These are phyloP conservation scores for Digitaria exilis DNA, from an alignment of 202 grass and related monocot genomes.

Conservation along the genomic window DNA sequence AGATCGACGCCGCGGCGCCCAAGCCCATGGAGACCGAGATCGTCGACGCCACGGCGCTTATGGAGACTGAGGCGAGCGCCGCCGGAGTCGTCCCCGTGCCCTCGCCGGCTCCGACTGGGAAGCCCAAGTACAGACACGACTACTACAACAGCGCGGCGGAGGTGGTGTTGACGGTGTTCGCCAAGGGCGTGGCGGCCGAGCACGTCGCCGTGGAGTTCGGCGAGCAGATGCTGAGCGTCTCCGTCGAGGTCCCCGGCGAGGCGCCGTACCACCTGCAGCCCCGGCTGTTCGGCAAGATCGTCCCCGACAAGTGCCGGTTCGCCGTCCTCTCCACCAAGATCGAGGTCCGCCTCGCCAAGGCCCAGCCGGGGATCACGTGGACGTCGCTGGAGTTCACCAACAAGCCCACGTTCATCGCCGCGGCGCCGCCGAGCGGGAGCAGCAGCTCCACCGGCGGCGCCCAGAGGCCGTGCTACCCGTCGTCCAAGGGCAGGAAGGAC, in stretches of 20 bases:
- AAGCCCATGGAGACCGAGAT: not conserved
- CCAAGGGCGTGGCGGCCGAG: slow-evolving; percentile 26
- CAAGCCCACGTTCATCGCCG: not conserved
- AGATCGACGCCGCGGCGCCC: slow-evolving; percentile 15
- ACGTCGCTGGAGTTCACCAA: slow-evolving; percentile 28
- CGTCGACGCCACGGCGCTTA: too few relatives aligned
- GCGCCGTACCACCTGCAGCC: slow-evolving; percentile 34
- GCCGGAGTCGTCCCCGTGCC: not conserved
- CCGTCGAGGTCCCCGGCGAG: slow-evolving; percentile 33
- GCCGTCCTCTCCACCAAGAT: slow-evolving; percentile 31
- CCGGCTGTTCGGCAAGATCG: slow-evolving; percentile 26
- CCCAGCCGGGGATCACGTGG: slow-evolving; percentile 14
- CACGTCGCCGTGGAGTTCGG: slow-evolving; percentile 34
- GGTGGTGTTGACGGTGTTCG: slow-evolving; percentile 31
- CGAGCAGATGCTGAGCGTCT: slow-evolving; percentile 30
- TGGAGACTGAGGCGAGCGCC: not conserved
- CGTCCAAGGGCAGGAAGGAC: slow-evolving; percentile 16
- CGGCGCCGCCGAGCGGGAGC: not conserved
- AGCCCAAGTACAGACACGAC: slow-evolving; percentile 36
- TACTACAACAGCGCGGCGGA: slow-evolving; percentile 31
- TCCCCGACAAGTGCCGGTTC: slow-evolving; percentile 16
- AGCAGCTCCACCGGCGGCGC: not conserved
- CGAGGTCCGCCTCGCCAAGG: slow-evolving; percentile 35
- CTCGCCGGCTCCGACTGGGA: not conserved
- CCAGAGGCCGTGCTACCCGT: slow-evolving; percentile 1